Evolutionary conservation across 2,329 filamentous ascomycete genomes (phyloP).

Genomic region (Fusarium beomiforme): DNA sequence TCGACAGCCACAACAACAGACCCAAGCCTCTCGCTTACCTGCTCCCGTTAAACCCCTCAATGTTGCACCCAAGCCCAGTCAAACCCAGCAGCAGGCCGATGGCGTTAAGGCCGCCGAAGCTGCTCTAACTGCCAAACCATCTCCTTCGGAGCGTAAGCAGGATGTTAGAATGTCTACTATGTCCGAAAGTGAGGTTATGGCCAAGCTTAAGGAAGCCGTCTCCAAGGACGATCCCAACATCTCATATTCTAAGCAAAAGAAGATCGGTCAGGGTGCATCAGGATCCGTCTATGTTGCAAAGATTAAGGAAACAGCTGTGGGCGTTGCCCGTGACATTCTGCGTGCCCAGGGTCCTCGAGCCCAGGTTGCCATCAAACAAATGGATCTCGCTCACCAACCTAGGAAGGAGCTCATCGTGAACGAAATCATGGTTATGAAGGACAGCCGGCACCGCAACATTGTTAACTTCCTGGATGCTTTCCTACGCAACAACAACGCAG

Average conservation of each 20-base stretch:
- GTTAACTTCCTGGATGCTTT: conserved; percentile 99
- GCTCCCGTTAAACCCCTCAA: conserved; percentile 82
- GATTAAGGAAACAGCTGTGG: conserved; percentile 88
- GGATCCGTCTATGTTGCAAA: conserved; percentile 98
- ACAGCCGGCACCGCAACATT: conserved; percentile 97
- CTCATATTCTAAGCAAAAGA: conserved; percentile 99
- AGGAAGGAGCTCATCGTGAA: conserved; percentile 99
- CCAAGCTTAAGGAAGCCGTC: conserved; percentile 90
- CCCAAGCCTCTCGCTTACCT: conserved; percentile 61
- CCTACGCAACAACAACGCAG: conserved; percentile 90
- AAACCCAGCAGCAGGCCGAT: conserved; percentile 63
- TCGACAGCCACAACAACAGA: conserved; percentile 58
- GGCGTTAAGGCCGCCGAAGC: conserved; percentile 89
- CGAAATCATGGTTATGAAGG: conserved; percentile 99
- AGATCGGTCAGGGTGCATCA: conserved; percentile 98
- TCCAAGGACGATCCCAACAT: conserved; percentile 94
- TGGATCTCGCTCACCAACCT: conserved; percentile 97
- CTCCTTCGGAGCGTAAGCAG: conserved; percentile 78
- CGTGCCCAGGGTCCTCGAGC: conserved; percentile 82
- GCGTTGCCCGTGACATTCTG: conserved; percentile 83
- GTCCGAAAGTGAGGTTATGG: conserved; percentile 97
- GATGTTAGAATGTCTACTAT: conserved; percentile 99
- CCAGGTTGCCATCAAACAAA: conserved; percentile 98
- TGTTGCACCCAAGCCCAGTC: conserved; percentile 72
- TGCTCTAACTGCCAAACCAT: conserved; percentile 84